Evolutionary conservation across 2,329 filamentous ascomycete species (phyloP).

Genomic region (Colletotrichum ledebouriae): DNA sequence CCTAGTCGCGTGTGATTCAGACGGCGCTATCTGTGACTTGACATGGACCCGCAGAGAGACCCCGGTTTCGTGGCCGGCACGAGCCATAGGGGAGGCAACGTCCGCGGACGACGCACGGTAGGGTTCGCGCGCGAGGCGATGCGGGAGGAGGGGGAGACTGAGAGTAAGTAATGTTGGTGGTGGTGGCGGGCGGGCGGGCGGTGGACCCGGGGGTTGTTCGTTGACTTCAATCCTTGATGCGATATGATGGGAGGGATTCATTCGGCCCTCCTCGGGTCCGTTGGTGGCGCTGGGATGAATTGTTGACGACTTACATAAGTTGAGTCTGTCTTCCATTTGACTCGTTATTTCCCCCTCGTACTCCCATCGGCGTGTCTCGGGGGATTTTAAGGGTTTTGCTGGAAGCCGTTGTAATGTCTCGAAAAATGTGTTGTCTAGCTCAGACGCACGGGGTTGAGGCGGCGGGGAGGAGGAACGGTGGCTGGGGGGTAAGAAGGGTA

Average conservation of each 20-base stretch:
- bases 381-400: constrained; percentile 1
- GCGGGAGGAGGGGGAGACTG: constrained; percentile 12
- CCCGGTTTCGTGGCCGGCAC: constrained; percentile 38
- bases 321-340: neutral
- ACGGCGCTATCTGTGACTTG: constrained; percentile 42
- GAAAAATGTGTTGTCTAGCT: constrained; percentile 4
- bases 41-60: constrained; percentile 27
- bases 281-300: constrained; percentile 28
- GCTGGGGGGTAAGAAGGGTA: neutral
- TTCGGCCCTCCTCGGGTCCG: neutral
- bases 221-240: neutral
- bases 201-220: constrained; percentile 8
- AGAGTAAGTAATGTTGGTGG: neutral
- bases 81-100: constrained; percentile 34
- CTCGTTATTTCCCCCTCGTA: constrained; percentile 3
- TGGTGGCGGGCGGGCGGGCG: constrained; percentile 16
- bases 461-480: constrained; percentile 4
- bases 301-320: constrained; percentile 31
- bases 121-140: constrained; percentile 29
- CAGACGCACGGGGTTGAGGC: neutral
- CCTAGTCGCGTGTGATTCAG: constrained; percentile 41
- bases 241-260: constrained; percentile 24
- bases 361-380: constrained; percentile 21
- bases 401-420: constrained; percentile 12
- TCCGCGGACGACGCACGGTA: constrained; percentile 28